Evolutionary conservation across 345 rosid genomes (phyloP), one percentile per base, ranked within the genome.

Genomic region (Rhodomyrtus tomentosa): DNA sequence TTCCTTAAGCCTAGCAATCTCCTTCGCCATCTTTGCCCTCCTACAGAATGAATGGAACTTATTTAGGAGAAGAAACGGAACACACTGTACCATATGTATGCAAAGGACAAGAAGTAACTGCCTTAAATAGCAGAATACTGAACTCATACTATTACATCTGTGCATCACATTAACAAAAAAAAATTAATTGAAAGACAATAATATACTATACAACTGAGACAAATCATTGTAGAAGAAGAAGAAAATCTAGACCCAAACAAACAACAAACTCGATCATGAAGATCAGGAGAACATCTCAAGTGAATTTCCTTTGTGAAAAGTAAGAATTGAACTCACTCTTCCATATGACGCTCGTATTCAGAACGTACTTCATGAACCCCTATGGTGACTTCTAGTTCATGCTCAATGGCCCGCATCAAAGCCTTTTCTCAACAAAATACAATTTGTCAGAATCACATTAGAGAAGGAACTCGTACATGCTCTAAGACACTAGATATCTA

Each of bases 321-420:
- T 32, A 36, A 68, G 45, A 68, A 24, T 13, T 42, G 86, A 82
- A 91, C 99, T 91, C 90, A 97, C 99, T 93, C 99, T 91, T 97
- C 95, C 90, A 95, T 90, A 90, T 96, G 99, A 84, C 95, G 94
- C 86, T 93, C 99, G 84, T 97, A 95, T 84, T 92, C 98, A 73
- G 95, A 86, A 40, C 99, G 98, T 56, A 95, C 99, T 94, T 96
- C 99, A 84, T 95, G 95, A 48, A 97, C 96, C 82, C 95, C 92
- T 13, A 97, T 92, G 55, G 91, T 95, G 86, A 97, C 94, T 93
- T 97, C 99, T 86, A 96, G 95, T 84, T 97, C 99, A 88, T 97
- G 98, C 90, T 96, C 99, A 90, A 97, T 92, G 56, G 94, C 89
- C 88, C 91, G 96, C 95, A 96, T 93, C 86, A 97, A 84, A 84